Conservation (phyloP, 208 protist species). For the Hexamita inflata region DNA sequence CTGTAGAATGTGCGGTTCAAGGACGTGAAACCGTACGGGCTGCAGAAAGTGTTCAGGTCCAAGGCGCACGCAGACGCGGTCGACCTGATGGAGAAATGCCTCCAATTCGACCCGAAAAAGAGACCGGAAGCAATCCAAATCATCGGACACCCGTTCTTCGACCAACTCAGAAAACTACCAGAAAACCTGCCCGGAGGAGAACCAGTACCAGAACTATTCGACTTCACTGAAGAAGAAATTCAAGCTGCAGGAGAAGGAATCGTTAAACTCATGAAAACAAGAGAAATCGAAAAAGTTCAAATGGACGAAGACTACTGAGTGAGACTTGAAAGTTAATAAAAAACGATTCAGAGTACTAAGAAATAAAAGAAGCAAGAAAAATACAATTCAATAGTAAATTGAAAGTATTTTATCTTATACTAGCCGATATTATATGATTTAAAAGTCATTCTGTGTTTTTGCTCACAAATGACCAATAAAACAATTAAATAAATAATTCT, state of each 20-base stretch:
- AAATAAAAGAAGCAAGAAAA: no score
- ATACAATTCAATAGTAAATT: no score
- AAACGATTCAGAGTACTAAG: no score
- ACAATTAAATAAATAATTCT: no score
- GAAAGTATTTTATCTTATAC: no score
- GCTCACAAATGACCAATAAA: no score
- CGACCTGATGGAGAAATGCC: constrained; percentile 16
- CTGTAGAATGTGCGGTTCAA: constrained; percentile 65
- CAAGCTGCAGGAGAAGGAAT: not conserved
- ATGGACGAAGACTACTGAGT: no score
- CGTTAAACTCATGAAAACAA: no score
- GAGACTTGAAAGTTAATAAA: no score
- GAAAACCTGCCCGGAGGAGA: not conserved
- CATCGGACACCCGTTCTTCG: constrained; percentile 28
- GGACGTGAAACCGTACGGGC: constrained; percentile 74
- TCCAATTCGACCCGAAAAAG: constrained; percentile 31
- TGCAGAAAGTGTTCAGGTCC: constrained; percentile 56
- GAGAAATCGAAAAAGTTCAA: no score
- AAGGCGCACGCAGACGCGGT: constrained; percentile 27
- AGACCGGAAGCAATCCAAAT: constrained; percentile 2
- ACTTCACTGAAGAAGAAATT: constrained; percentile 21
- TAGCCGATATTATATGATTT: no score
- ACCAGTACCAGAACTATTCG: not conserved
- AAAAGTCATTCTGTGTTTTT: no score
- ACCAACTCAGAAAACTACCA: constrained; percentile 28